Evolutionary conservation across 2,329 filamentous ascomycete genomes (phyloP).

Genomic region (Monilinia laxa): DNA sequence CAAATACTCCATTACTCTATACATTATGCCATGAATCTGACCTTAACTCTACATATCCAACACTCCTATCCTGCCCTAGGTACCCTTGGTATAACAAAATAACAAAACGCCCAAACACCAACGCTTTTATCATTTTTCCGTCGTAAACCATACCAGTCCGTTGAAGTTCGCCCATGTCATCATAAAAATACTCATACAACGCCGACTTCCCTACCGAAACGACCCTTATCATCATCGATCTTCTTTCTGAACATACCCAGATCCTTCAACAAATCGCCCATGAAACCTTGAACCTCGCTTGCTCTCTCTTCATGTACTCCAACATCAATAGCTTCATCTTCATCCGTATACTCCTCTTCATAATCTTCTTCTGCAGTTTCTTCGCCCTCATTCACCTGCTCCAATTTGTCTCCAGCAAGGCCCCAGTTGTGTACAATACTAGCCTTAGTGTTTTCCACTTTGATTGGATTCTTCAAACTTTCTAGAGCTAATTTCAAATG

Average conservation of each 20-base stretch:
- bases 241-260: conserved; percentile 79
- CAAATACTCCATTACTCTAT: not conserved
- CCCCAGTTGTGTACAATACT: conserved; percentile 30
- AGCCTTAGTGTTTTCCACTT: conserved; percentile 45
- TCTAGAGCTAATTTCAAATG: conserved; percentile 85
- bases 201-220: conserved; percentile 49
- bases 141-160: not conserved
- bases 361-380: conserved; percentile 20
- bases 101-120: conserved; percentile 18
- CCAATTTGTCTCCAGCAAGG: conserved; percentile 28
- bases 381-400: conserved; percentile 36
- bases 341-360: conserved; percentile 49
- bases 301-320: conserved; percentile 54
- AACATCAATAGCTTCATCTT: conserved; percentile 57
- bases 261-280: conserved; percentile 80
- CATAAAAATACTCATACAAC: conserved; percentile 5
- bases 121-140: not conserved
- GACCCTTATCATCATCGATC: conserved; percentile 74
- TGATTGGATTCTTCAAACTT: conserved; percentile 87
- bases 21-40: not conserved
- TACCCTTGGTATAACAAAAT: conserved; percentile 22
- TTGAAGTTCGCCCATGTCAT: not conserved
- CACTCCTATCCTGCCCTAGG: not conserved
- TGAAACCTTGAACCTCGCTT: conserved; percentile 75
- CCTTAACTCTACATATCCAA: conserved; percentile 7